Conservation (phyloP, 176 grass and related monocot genomes). For the Tuctoria greenei region DNA sequence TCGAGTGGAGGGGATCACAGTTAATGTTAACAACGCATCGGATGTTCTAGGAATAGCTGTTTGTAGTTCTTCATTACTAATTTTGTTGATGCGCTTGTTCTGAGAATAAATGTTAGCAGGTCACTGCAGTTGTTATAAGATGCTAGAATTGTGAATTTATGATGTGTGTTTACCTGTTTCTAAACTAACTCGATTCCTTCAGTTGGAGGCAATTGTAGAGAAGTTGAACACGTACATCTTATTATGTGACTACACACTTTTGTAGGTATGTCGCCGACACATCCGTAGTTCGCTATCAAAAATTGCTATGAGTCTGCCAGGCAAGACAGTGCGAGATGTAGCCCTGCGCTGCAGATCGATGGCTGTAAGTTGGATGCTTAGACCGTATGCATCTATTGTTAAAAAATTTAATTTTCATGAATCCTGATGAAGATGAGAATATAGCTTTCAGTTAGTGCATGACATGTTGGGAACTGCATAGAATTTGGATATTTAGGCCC, state of each 20-base stretch:
- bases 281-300: constrained; percentile 57
- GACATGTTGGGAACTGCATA: neutral
- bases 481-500: neutral
- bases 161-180: neutral
- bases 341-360: constrained; percentile 60
- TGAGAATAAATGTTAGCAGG: neutral
- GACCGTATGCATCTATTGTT: neutral
- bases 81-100: neutral
- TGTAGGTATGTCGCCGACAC: constrained; percentile 42
- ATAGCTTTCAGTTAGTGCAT: neutral
- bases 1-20: neutral
- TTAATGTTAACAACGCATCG: neutral
- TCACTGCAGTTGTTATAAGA: neutral
- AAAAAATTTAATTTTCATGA: neutral
- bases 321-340: constrained; percentile 66
- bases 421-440: neutral
- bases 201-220: neutral
- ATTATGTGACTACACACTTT: constrained; percentile 17
- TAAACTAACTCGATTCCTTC: neutral
- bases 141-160: neutral
- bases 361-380: constrained; percentile 49
- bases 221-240: constrained; percentile 20
- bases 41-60: constrained; percentile 7
- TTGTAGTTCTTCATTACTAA: neutral
- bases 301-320: constrained; percentile 46